These are phyloP conservation scores for Diaporthe aspalathi DNA, from an alignment of 2,329 filamentous ascomycete species.

Conservation along the genomic window DNA sequence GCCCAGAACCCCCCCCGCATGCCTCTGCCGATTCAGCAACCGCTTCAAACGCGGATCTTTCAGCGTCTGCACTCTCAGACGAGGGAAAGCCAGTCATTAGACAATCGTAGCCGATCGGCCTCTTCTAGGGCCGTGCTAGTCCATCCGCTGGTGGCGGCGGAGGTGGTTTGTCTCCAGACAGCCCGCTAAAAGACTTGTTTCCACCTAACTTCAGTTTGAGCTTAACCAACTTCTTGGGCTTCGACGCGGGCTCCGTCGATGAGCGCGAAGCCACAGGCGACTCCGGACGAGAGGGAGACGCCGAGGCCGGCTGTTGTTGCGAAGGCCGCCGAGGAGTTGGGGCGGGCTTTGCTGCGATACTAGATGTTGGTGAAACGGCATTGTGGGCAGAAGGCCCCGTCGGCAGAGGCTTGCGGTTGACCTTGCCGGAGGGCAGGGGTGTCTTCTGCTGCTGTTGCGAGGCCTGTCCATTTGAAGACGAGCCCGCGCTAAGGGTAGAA, in stretches of 20 bases:
- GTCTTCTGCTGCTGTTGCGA: conserved; percentile 33
- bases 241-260: conserved; percentile 20
- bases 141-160: conserved; percentile 10
- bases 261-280: conserved; percentile 18
- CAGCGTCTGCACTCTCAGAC: background rate
- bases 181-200: conserved; percentile 9
- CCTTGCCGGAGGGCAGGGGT: conserved; percentile 34
- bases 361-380: conserved; percentile 26
- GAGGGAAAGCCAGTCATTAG: background rate
- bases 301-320: background rate
- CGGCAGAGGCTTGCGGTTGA: conserved; percentile 36
- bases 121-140: background rate
- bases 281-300: conserved; percentile 24
- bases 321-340: conserved; percentile 26
- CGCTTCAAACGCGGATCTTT: too few relatives aligned
- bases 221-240: conserved; percentile 36
- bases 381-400: conserved; percentile 23
- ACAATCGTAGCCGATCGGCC: background rate
- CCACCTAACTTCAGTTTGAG: conserved; percentile 33
- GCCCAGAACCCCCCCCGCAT: background rate
- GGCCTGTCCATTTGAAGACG: conserved; percentile 21
- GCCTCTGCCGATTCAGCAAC: background rate
- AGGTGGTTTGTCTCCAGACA: conserved; percentile 1
- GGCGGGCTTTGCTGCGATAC: conserved; percentile 14
- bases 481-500: conserved; percentile 31